These are phyloP conservation scores for Purpureocillium lavendulum DNA, from an alignment of 2,329 filamentous ascomycete species.

Conservation along the genomic window DNA sequence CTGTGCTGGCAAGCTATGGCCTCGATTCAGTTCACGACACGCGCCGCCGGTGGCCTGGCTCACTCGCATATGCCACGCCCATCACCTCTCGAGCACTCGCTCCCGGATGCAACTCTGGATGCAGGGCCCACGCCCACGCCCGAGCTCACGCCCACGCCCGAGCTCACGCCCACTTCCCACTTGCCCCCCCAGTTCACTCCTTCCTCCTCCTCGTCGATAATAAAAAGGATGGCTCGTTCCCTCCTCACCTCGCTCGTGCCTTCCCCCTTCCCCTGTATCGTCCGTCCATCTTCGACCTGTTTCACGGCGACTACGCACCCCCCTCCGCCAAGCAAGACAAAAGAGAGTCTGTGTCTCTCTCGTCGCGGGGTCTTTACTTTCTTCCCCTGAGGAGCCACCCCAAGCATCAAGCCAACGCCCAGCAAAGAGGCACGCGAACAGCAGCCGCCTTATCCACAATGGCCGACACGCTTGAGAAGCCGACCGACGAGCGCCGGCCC, in stretches of 20 bases:
- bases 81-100: no score
- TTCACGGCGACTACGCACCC: background rate
- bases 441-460: slow-evolving; percentile 6
- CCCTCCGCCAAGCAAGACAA: background rate
- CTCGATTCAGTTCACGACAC: no score
- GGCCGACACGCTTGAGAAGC: slow-evolving; percentile 13
- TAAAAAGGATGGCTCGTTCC: background rate
- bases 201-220: background rate
- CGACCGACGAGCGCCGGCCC: slow-evolving; percentile 12
- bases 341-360: background rate
- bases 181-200: no score
- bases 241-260: background rate
- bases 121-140: no score
- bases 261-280: background rate
- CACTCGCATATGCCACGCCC: no score
- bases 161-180: no score
- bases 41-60: no score
- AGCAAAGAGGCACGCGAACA: background rate
- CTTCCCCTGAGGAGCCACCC: background rate
- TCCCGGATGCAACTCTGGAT: no score
- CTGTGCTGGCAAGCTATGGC: no score
- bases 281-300: background rate
- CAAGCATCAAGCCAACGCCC: background rate
- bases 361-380: background rate
- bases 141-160: no score